Evolutionary conservation across 768 basidiomycete species (phyloP), one percentile per base, ranked within the genome.

Genomic region (Pleurotus pulmonarius): DNA sequence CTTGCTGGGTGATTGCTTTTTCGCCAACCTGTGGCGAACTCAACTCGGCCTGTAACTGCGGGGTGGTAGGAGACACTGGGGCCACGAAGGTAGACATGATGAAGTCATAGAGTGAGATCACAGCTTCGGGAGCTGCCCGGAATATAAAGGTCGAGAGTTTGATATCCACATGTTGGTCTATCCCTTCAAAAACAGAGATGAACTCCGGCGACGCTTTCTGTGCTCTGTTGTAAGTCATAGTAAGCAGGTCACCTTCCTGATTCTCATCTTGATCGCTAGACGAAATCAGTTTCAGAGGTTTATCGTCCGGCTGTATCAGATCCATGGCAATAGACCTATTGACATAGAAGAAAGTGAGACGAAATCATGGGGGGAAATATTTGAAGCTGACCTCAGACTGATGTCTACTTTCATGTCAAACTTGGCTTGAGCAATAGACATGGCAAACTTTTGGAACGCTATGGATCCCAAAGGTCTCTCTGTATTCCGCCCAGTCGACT

Each of bases 21-120:
- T 58, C 46, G 39, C 58, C 55, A 18, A 47, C 24, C 22, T 15
- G 11, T 15, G 39, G 16, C 3, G 51, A 39, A 15, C 39, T 41
- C 29, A 34, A 34, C 38, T 41, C 51, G 22, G 26, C 26, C 7
- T 24, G 51, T 38, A 40, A 37, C 40, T 39, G 37, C 8, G 20
- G 8, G n/a, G 16, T 20, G 18, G 7, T 16, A 13, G 51, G 26
- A n/a, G 61, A 56, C 29, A 8, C 29, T 58, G 76, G 62, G 7
- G 88, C 83, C 8, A 93, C 90, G 70, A 99, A 99, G 0, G 97
- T 98, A 2, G 90, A 88, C 88, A 99, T 95, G 70, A 99, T 83
- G 73, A 96, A 98, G 72, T 98, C 94, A 70, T 98, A 98, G 18
- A 98, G 71, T 1, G 88, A 80, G 38, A 99, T 74, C 43, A 98